Evolutionary conservation across 257 asterid species (phyloP), one percentile per base, ranked within the genome.

Genomic region (Lantana camara): DNA sequence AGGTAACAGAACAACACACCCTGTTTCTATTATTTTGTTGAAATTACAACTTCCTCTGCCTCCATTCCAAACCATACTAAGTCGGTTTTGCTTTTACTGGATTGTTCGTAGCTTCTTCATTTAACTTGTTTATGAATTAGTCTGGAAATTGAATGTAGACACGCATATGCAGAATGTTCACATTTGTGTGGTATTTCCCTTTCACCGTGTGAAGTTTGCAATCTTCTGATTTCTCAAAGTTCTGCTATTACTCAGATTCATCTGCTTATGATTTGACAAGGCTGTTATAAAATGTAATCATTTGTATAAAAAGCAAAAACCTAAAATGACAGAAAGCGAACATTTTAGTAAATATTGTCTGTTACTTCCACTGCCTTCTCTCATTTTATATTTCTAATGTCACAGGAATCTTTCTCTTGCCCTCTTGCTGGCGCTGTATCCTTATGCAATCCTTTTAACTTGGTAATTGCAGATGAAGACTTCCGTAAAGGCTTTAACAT

Each of bases 371-470:
- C 19, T 32, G 29, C 47, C 17, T 47, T 21, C 9, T 67, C 74
- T 66, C 64, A 70, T 60, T 52, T n/a, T 54, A 12, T 54, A 53
- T 55, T 67, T 64, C 52, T 65, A 47, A 60, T 57, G 48, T 76
- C 66, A 68, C 96, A 93, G 99, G 96, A 87, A 76, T 85, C 91
- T 68, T 60, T 65, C 80, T 79, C 85, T 57, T 87, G 97, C 80
- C 90, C 77, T 70, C 95, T 90, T 73, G 87, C 97, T 45, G 99
- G 97, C 60, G 99, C 95, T 29, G 80, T 93, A 62, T 90, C 97
- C 65, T 82, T 93, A 69, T 90, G 97, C 95, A 93, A 87, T 73
- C 99, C 97, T 60, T 93, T 93, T 80, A 85, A 93, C 77, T 81
- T 93, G 87, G 76, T 88, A 51, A 75, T 84, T 68, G 95, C 99